Percentiles rank a stretch among this genome's conserved stretches.
Evolutionary conservation across 108 stramenopile species (phyloP).

Genomic region (Cafeteria roenbergensis): DNA sequence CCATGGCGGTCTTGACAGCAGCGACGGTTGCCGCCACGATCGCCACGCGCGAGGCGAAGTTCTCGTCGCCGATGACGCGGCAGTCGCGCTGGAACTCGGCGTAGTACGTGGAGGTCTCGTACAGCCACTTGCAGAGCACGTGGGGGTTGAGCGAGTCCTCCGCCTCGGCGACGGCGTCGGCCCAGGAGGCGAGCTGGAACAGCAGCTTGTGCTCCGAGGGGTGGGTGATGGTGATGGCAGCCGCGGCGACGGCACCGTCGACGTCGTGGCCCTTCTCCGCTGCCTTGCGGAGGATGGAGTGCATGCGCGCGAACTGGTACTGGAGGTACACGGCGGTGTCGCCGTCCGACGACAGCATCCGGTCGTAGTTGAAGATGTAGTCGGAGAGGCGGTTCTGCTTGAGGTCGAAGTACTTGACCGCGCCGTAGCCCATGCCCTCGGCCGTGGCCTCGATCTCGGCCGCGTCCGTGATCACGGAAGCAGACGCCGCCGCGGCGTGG

Average conservation of each 20-base stretch:
- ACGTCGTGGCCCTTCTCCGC: slow-evolving; percentile 60
- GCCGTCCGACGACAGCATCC: slow-evolving; percentile 93
- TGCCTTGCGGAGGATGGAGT: slow-evolving; percentile 76
- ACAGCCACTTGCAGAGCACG: slow-evolving; percentile 85
- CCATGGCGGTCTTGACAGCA: slow-evolving; percentile 66
- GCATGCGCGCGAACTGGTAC: slow-evolving; percentile 89
- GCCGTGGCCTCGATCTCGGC: slow-evolving; percentile 50
- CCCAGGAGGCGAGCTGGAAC: slow-evolving; percentile 62
- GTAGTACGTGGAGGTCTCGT: slow-evolving; percentile 66
- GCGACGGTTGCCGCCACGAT: slow-evolving; percentile 73
- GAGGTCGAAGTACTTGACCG: slow-evolving; percentile 98
- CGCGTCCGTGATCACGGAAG: slow-evolving; percentile 2
- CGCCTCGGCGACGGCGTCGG: slow-evolving; percentile 62
- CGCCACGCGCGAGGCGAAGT: slow-evolving; percentile 51
- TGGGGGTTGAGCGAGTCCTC: slow-evolving; percentile 73
- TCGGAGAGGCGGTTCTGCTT: slow-evolving; percentile 83
- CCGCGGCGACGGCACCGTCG: slow-evolving; percentile 46
- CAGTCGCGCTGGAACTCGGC: slow-evolving; percentile 90
- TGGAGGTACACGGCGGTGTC: slow-evolving; percentile 96
- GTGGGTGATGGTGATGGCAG: slow-evolving; percentile 51
- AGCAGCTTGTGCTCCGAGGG: slow-evolving; percentile 80
- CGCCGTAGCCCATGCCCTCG: slow-evolving; percentile 88
- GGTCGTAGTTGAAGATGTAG: slow-evolving; percentile 95
- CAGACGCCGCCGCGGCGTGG: not conserved
- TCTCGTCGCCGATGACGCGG: slow-evolving; percentile 64